Conservation (phyloP, 1,139 yeast genomes). For the Saccharomycopsis crataegensis region DNA sequence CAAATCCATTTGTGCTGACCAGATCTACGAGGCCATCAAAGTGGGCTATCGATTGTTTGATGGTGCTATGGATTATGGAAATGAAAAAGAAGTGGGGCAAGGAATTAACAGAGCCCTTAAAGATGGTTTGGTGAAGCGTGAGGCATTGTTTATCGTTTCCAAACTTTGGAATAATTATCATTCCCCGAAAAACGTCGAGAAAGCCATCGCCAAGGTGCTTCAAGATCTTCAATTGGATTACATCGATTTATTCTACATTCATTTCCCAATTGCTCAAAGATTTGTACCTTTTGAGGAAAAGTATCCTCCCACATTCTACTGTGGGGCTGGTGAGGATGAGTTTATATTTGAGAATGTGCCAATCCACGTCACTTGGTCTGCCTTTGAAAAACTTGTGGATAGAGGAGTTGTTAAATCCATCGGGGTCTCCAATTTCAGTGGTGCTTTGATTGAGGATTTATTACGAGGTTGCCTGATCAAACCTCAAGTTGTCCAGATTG, state of each 20-base stretch:
- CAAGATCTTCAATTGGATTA: conserved; percentile 59
- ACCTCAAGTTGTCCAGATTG: conserved; percentile 81
- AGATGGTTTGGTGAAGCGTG: conserved; percentile 62
- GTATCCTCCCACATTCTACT: conserved; percentile 70
- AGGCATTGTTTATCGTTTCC: conserved; percentile 66
- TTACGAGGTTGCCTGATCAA: conserved; percentile 61
- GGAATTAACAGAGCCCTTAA: conserved; percentile 57
- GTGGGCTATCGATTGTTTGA: conserved; percentile 69
- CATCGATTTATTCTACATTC: conserved; percentile 67
- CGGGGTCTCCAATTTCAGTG: conserved; percentile 80
- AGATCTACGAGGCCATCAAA: conserved; percentile 59
- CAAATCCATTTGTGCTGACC: conserved; percentile 47
- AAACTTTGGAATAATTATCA: conserved; percentile 78
- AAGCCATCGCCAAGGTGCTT: conserved; percentile 56
- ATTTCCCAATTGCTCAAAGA: conserved; percentile 72
- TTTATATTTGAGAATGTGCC: conserved; percentile 64
- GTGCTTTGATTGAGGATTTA: conserved; percentile 67
- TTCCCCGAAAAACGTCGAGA: conserved; percentile 42
- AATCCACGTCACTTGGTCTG: conserved; percentile 69
- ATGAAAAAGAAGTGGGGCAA: conserved; percentile 65
- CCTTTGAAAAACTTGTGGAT: conserved; percentile 55
- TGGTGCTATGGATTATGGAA: conserved; percentile 74
- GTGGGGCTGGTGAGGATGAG: conserved; percentile 45
- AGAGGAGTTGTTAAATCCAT: conserved; percentile 64
- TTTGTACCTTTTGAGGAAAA: conserved; percentile 63